Base-by-base conservation (phyloP, 108 stramenopile genomes). In the Nitzschia sp. region DNA sequence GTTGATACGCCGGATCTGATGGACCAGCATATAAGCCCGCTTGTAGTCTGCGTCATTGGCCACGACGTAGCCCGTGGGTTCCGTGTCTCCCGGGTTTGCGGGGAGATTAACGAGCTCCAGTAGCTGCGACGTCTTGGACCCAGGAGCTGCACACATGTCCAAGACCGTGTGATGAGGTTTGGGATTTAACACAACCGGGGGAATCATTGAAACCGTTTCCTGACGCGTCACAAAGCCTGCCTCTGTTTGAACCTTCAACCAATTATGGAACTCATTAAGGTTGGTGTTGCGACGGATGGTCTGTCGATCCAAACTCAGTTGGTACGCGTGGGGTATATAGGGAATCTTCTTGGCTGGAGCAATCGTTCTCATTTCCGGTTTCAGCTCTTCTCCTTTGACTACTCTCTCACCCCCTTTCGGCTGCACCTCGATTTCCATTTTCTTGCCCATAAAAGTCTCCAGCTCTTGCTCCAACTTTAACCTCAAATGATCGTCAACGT, bases 121-220 rank as follows among this genome's bases (percentile, higher is more conserved):
- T 19, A 99, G 68, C 72, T 99, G 98, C 33, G 92, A 88, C 11
- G 99, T 98, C 70, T 99, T 99, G 53, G 87, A 91, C 4, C 99
- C 99, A 1, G 99, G 99, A 1, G 99, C 96, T 9, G 99, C 98
- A 71, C 97, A 98, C 95, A 98, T 95, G 75, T 97, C 97, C 13
- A 99, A 79, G 1, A 98, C 86, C 21, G 62, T 67, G 82, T 98
- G 89, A 24, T 92, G 68, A 4, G 91, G 85, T 61, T 84, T 64
- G 5, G 89, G 90, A 72, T 88, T 74, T 66, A 99, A 76, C 32
- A 98, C 95, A 17, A 97, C 87, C 15, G 98, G 98, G 5, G 99
- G 98, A 23, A 99, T 90, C 98, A 99, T 99, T 64, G 86, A 88
- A 28, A 99, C 99, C 18, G 97, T 97, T 75, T 99, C 99, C 71